Conservation (phyloP, 148 eudicot species). For the Dianthus caryophyllus region DNA sequence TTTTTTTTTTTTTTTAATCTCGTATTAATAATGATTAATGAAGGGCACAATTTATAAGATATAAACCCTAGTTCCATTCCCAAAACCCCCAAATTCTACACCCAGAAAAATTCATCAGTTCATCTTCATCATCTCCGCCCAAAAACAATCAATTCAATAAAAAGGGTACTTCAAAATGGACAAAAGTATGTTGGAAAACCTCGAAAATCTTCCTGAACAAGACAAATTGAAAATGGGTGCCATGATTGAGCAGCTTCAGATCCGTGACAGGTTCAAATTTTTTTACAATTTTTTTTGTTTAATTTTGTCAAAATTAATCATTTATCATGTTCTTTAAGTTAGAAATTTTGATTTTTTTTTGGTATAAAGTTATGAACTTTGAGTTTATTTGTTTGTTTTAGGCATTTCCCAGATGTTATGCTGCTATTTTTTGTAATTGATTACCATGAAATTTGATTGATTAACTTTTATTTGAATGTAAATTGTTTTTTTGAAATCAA, state of each 20-base stretch:
- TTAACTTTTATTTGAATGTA: too few relatives aligned
- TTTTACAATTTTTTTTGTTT: background rate
- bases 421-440: background rate
- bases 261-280: slow-evolving; percentile 97
- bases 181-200: slow-evolving; percentile 70
- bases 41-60: background rate
- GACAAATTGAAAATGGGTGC: slow-evolving; percentile 70
- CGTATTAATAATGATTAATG: too few relatives aligned
- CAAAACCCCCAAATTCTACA: background rate
- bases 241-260: slow-evolving; percentile 93
- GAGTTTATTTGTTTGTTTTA: background rate
- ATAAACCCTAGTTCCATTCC: slow-evolving; percentile 3
- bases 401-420: background rate
- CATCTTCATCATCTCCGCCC: background rate
- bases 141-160: background rate
- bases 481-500: too few relatives aligned
- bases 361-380: background rate
- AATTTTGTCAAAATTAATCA: background rate
- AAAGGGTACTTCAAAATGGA: slow-evolving; percentile 46
- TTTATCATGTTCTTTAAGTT: background rate
- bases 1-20: too few relatives aligned
- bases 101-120: background rate
- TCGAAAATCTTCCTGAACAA: slow-evolving; percentile 69
- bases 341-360: background rate
- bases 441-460: background rate